These are phyloP conservation scores for Ascocoryne sarcoides DNA, from an alignment of 2,329 filamentous ascomycete genomes.

Conservation along the genomic window DNA sequence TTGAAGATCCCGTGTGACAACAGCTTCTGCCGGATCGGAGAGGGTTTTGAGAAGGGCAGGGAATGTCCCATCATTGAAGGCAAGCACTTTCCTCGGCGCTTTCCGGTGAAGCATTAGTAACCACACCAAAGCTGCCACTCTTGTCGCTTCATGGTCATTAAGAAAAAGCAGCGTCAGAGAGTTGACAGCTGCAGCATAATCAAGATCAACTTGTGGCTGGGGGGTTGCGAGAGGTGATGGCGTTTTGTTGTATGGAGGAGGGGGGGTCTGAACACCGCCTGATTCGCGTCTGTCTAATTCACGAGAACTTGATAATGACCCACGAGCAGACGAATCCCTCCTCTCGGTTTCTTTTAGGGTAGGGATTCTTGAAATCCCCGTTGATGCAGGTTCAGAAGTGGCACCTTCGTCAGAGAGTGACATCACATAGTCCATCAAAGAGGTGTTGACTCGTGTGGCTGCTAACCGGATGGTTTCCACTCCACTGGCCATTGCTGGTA, in stretches of 20 bases:
- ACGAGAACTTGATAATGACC: slow-evolving; percentile 36
- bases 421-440: slow-evolving; percentile 89
- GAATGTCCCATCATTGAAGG: slow-evolving; percentile 95
- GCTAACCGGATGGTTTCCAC: slow-evolving; percentile 84
- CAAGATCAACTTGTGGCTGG: slow-evolving; percentile 62
- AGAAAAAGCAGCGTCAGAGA: slow-evolving; percentile 88
- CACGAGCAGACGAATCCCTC: slow-evolving; percentile 26
- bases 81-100: slow-evolving; percentile 83
- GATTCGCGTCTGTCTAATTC: slow-evolving; percentile 43
- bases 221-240: slow-evolving; percentile 34
- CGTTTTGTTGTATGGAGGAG: slow-evolving; percentile 26
- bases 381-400: slow-evolving; percentile 32
- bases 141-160: slow-evolving; percentile 92
- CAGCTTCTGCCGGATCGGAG: slow-evolving; percentile 88
- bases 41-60: slow-evolving; percentile 92
- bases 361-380: slow-evolving; percentile 34
- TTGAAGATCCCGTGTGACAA: slow-evolving; percentile 90
- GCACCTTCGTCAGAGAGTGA: slow-evolving; percentile 65
- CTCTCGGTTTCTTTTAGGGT: slow-evolving; percentile 30
- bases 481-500: slow-evolving; percentile 88
- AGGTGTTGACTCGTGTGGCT: slow-evolving; percentile 80
- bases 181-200: slow-evolving; percentile 90
- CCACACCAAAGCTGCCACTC: slow-evolving; percentile 90
- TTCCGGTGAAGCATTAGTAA: slow-evolving; percentile 96
- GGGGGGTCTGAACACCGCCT: slow-evolving; percentile 40